Percentiles rank a stretch among this genome's conserved stretches.
Evolutionary conservation across 306 rosid species (phyloP).

Genomic region (Cucurbita argyrosperma): DNA sequence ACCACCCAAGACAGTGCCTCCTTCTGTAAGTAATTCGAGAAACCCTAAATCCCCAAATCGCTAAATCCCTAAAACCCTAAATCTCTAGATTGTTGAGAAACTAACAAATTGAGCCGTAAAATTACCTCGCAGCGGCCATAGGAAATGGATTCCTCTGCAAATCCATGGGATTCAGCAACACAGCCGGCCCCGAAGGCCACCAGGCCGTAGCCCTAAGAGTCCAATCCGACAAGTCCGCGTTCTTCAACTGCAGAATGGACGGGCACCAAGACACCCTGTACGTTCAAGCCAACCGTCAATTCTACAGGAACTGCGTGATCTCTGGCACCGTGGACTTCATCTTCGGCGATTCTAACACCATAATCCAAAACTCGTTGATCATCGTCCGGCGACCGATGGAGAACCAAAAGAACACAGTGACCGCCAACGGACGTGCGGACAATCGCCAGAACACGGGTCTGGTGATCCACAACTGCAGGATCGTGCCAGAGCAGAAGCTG

Average conservation of each 20-base stretch:
- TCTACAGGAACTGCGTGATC: constrained; percentile 64
- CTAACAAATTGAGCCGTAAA: not conserved
- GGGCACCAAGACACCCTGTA: constrained; percentile 65
- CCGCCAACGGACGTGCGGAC: constrained; percentile 28
- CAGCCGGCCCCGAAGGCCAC: constrained; percentile 46
- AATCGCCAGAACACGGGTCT: constrained; percentile 12
- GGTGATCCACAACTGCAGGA: constrained; percentile 45
- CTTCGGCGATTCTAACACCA: constrained; percentile 32
- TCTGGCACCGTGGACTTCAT: constrained; percentile 68
- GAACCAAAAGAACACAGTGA: constrained; percentile 31
- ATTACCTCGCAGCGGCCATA: constrained; percentile 18
- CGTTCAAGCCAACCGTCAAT: constrained; percentile 42
- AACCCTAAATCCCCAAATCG: not conserved
- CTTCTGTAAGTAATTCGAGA: constrained; percentile 19
- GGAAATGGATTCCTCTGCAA: constrained; percentile 35
- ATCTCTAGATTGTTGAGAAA: not conserved
- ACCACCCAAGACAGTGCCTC: constrained; percentile 38
- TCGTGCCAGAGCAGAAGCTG: constrained; percentile 29
- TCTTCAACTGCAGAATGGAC: constrained; percentile 45
- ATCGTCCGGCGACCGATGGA: constrained; percentile 26
- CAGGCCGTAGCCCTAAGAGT: constrained; percentile 76
- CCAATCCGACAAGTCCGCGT: constrained; percentile 30
- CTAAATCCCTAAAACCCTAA: not conserved
- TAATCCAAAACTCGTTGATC: constrained; percentile 47
- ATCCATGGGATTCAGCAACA: constrained; percentile 47